These are phyloP conservation scores for Pseudogymnoascus pannorum DNA, from an alignment of 2,329 filamentous ascomycete species.

Conservation along the genomic window DNA sequence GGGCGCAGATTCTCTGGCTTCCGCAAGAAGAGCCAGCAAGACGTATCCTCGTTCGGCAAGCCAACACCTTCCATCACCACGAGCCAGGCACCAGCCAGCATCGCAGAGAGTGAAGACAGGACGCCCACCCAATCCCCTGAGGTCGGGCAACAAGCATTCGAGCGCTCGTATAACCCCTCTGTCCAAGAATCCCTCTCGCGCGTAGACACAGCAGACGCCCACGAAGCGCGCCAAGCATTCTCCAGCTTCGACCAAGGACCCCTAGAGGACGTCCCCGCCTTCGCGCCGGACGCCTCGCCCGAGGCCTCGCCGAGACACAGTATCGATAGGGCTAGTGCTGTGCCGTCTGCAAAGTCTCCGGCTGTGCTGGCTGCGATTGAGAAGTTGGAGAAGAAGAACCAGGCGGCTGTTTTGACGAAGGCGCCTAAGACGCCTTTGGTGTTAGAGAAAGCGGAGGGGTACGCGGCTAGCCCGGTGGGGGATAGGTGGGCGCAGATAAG, in stretches of 20 bases:
- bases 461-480: constrained; percentile 38
- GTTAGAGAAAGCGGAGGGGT: not conserved
- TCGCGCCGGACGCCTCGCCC: constrained; percentile 47
- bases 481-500: constrained; percentile 96
- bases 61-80: constrained; percentile 16
- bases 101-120: constrained; percentile 21
- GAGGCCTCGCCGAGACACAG: constrained; percentile 30
- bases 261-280: constrained; percentile 77
- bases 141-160: constrained; percentile 23
- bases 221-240: constrained; percentile 53
- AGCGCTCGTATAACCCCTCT: constrained; percentile 38
- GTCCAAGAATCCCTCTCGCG: constrained; percentile 47
- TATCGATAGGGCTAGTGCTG: constrained; percentile 33
- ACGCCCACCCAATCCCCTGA: constrained; percentile 22
- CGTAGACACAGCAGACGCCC: constrained; percentile 51
- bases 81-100: constrained; percentile 22
- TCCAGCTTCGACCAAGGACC: constrained; percentile 82
- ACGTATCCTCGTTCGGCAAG: not conserved
- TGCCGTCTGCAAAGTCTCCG: constrained; percentile 11
- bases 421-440: not conserved
- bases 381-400: constrained; percentile 33
- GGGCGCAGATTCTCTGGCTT: constrained; percentile 35
- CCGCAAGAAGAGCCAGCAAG: constrained; percentile 29
- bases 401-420: constrained; percentile 11
- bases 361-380: constrained; percentile 14